Percentiles rank a stretch among this genome's conserved stretches.
These are phyloP conservation scores for Podaxis sp. DNA, from an alignment of 768 basidiomycete species.

Conservation along the genomic window DNA sequence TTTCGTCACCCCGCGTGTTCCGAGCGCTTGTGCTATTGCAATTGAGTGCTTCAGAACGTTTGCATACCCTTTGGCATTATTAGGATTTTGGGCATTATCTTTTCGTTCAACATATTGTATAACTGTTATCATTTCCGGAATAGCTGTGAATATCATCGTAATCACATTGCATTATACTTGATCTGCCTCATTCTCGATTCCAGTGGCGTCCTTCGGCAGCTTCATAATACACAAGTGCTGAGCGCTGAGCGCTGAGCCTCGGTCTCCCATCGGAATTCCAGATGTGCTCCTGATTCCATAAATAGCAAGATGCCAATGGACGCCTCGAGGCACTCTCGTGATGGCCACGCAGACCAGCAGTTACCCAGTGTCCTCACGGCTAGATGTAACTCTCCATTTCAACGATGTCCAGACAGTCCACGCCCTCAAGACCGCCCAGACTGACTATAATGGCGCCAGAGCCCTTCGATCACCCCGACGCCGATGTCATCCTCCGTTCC, in stretches of 20 bases:
- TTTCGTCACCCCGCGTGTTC: too few species aligned
- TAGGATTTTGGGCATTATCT: not conserved
- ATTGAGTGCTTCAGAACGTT: not conserved
- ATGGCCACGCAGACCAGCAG: not conserved
- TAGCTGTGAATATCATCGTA: not conserved
- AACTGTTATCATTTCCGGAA: not conserved
- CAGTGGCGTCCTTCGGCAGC: not conserved
- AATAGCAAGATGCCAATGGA: not conserved
- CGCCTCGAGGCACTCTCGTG: conserved; percentile 12
- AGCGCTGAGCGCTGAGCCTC: too few species aligned
- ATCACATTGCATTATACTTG: not conserved
- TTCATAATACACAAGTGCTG: too few species aligned
- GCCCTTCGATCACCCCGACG: conserved; percentile 49
- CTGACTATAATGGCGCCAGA: conserved; percentile 13
- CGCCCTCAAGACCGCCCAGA: conserved; percentile 13
- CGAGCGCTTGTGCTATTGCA: too few species aligned
- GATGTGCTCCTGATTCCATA: not conserved
- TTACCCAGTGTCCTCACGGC: not conserved
- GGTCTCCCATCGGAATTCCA: too few species aligned
- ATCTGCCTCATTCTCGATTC: not conserved
- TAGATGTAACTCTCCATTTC: not conserved
- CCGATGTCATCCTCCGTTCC: conserved; percentile 56
- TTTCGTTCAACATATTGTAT: not conserved
- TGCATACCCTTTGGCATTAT: not conserved
- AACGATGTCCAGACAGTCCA: not conserved